phyloP scores from a whole-genome alignment of 805 yeast genomes.

The Peterozyma xylosa region DNA sequence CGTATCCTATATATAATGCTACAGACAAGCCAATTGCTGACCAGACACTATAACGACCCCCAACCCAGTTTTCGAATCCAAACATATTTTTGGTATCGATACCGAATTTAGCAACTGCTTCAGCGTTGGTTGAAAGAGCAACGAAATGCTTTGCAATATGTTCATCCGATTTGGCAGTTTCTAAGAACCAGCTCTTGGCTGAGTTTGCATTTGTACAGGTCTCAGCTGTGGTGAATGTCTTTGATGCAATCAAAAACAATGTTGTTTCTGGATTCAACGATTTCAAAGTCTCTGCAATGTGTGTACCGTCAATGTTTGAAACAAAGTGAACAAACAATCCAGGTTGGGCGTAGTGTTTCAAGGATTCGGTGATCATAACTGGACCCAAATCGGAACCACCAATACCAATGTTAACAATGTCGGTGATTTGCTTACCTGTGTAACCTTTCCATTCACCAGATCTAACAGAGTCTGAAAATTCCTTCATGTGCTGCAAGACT shows the following conservation, averaged over 20 bases:
- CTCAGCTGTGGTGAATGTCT: conserved; percentile 99
- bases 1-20: conserved; percentile 91
- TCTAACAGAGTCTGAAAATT: conserved; percentile 83
- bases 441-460: conserved; percentile 96
- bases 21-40: conserved; percentile 96
- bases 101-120: conserved; percentile 90
- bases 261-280: conserved; percentile 83
- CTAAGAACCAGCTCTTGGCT: conserved; percentile 91
- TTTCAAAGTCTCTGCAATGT: conserved; percentile 85
- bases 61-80: conserved; percentile 98
- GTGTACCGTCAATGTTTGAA: conserved; percentile 98
- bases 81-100: conserved; percentile 98
- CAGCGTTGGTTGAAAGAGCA: conserved; percentile 90
- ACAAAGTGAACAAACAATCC: conserved; percentile 83
- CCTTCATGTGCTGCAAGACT: conserved; percentile 94
- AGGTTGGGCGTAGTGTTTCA: conserved; percentile 78
- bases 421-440: conserved; percentile 90
- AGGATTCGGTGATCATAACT: conserved; percentile 98
- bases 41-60: conserved; percentile 99
- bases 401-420: conserved; percentile 95
- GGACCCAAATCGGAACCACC: conserved; percentile 99
- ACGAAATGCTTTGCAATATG: conserved; percentile 96
- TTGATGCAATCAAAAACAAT: conserved; percentile 85
- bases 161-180: conserved; percentile 51
- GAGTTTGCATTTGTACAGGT: conserved; percentile 93